These are phyloP conservation scores for Udeniomyces megalosporus DNA, from an alignment of 768 basidiomycete species.

Conservation along the genomic window DNA sequence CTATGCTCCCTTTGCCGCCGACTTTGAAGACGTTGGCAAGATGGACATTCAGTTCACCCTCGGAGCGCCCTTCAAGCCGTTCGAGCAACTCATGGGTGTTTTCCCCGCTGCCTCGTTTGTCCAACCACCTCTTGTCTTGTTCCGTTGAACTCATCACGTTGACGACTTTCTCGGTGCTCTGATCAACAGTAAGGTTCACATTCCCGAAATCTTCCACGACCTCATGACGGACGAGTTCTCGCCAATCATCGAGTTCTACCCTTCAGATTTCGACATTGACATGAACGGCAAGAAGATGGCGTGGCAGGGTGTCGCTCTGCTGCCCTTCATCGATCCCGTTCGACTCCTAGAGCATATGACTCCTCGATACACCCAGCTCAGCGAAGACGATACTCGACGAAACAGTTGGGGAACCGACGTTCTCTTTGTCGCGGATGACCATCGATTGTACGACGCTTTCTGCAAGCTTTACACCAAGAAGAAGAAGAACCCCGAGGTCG, in stretches of 20 bases:
- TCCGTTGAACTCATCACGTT: background rate
- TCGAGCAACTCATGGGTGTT: constrained; percentile 94
- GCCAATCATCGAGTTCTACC: constrained; percentile 93
- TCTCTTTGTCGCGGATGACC: constrained; percentile 67
- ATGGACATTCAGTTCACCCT: constrained; percentile 64
- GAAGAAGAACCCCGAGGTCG: constrained; percentile 55
- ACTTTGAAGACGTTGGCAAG: constrained; percentile 58
- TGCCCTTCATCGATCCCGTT: constrained; percentile 84
- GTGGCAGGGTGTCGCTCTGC: constrained; percentile 93
- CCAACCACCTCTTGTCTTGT: background rate
- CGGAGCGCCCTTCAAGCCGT: constrained; percentile 86
- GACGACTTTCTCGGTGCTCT: background rate
- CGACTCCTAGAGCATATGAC: constrained; percentile 74
- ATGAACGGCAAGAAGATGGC: constrained; percentile 99
- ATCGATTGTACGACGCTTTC: constrained; percentile 71
- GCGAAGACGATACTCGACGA: constrained; percentile 62
- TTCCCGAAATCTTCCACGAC: constrained; percentile 66
- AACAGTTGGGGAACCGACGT: constrained; percentile 74
- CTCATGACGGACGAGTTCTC: constrained; percentile 78
- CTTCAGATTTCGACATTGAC: constrained; percentile 77
- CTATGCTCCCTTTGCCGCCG: constrained; percentile 93
- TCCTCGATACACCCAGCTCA: constrained; percentile 39
- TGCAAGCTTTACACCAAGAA: constrained; percentile 81
- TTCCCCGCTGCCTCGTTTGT: constrained; percentile 80
- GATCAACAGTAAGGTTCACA: constrained; percentile 58